These are phyloP conservation scores for Fagopyrum tataricum DNA, from an alignment of 148 eudicot genomes.

Conservation along the genomic window DNA sequence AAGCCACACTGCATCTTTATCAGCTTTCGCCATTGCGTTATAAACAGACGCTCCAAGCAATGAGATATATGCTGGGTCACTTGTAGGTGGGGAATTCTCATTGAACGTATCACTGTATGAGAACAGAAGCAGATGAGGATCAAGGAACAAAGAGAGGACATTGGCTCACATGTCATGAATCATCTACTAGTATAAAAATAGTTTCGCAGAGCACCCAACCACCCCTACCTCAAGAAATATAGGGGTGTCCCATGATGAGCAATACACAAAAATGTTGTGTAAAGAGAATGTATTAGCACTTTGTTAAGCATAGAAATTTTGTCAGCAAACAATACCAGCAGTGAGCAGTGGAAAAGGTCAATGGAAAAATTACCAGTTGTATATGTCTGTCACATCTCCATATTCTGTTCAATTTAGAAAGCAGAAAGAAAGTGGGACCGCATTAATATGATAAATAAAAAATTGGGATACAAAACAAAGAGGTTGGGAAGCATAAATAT, in stretches of 20 bases:
- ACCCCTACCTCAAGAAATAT: not conserved
- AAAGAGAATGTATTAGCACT: not conserved
- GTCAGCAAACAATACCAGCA: not conserved
- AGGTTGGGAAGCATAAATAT: not conserved
- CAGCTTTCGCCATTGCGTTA: constrained; percentile 83
- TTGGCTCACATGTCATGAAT: not conserved
- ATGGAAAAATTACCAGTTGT: constrained; percentile 62
- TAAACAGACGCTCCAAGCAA: constrained; percentile 94
- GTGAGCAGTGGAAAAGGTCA: not conserved
- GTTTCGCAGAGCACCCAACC: not conserved
- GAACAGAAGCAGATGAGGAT: not conserved
- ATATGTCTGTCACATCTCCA: constrained; percentile 95
- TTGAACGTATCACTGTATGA: constrained; percentile 83
- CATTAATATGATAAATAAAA: not conserved
- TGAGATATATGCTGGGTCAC: constrained; percentile 82
- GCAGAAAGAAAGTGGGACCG: not conserved
- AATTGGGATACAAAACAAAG: not conserved
- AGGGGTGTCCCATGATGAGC: not conserved
- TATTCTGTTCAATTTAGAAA: constrained; percentile 50
- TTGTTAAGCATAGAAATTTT: not conserved
- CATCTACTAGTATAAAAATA: too few species aligned
- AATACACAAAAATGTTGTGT: not conserved
- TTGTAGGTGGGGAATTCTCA: constrained; percentile 92
- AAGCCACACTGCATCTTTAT: constrained; percentile 91
- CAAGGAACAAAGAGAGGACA: not conserved